Conservation (phyloP, 1,139 yeast species). For the Yamadazyma spencermartinsiae region DNA sequence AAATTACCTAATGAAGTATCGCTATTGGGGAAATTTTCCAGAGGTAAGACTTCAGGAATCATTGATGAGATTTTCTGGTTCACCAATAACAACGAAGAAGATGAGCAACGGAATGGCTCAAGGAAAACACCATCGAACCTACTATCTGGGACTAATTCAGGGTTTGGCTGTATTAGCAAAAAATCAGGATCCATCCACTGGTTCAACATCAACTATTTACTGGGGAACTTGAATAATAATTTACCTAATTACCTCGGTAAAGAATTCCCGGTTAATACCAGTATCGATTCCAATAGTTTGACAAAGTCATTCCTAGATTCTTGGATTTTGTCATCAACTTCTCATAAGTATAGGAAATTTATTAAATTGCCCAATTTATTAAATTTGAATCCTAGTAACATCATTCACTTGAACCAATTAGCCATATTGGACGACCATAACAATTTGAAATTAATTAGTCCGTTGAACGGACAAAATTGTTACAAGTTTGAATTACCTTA, state of each 20-base stretch:
- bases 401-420: conserved; percentile 28
- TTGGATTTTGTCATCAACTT: conserved; percentile 41
- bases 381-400: conserved; percentile 15
- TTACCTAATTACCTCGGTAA: conserved; percentile 19
- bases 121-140: conserved; percentile 14
- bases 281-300: not conserved
- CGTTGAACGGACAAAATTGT: conserved; percentile 43
- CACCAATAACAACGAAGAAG: conserved; percentile 23
- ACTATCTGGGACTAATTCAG: conserved; percentile 32
- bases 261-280: conserved; percentile 13
- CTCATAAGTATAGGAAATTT: conserved; percentile 29
- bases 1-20: conserved; percentile 52
- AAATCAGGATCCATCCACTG: conserved; percentile 65
- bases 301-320: conserved; percentile 29
- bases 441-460: conserved; percentile 42
- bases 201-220: conserved; percentile 48
- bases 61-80: conserved; percentile 59
- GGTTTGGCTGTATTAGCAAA: conserved; percentile 57
- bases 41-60: conserved; percentile 66
- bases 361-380: conserved; percentile 29
- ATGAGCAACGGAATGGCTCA: not conserved
- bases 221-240: conserved; percentile 33
- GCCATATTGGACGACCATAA: conserved; percentile 38
- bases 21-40: conserved; percentile 56
- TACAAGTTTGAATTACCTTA: conserved; percentile 49